These are phyloP conservation scores for Starmerella potacharoeniae DNA, from an alignment of 805 yeast species.

Conservation along the genomic window DNA sequence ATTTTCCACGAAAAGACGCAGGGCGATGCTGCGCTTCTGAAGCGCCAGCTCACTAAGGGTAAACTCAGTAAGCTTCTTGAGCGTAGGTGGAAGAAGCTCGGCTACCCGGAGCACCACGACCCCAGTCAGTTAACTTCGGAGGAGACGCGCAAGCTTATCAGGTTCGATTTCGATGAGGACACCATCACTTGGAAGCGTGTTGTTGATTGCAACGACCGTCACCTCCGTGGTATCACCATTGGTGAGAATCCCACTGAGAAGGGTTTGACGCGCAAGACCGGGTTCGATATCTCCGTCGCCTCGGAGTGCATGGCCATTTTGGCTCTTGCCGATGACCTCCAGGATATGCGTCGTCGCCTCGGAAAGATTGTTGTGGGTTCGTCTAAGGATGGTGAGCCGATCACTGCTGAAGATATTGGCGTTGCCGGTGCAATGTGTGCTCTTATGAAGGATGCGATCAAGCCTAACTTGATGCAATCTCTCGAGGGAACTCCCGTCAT, in stretches of 20 bases:
- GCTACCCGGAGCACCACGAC: constrained; percentile 66
- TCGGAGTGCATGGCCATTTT: constrained; percentile 93
- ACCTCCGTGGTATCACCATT: constrained; percentile 75
- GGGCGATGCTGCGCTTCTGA: constrained; percentile 57
- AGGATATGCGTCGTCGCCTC: constrained; percentile 77
- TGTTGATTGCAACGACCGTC: constrained; percentile 88
- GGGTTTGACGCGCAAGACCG: constrained; percentile 73
- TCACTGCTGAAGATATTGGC: constrained; percentile 90
- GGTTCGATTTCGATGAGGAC: constrained; percentile 79
- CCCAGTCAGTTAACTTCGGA: constrained; percentile 57
- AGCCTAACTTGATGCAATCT: constrained; percentile 95
- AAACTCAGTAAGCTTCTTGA: constrained; percentile 51
- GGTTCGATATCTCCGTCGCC: constrained; percentile 94
- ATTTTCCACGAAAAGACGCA: constrained; percentile 90
- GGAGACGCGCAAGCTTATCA: constrained; percentile 62
- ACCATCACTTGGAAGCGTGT: constrained; percentile 89
- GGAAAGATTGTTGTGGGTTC: constrained; percentile 86
- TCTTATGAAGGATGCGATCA: constrained; percentile 84
- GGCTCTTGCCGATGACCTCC: constrained; percentile 65
- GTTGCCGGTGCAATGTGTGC: constrained; percentile 94
- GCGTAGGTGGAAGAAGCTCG: constrained; percentile 63
- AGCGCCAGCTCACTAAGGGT: constrained; percentile 67
- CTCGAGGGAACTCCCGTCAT: constrained; percentile 95
- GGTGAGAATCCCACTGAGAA: constrained; percentile 92
- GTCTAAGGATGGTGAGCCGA: constrained; percentile 59